phyloP scores from a whole-genome alignment of 768 basidiomycete species.

The Pisolithus microcarpus region DNA sequence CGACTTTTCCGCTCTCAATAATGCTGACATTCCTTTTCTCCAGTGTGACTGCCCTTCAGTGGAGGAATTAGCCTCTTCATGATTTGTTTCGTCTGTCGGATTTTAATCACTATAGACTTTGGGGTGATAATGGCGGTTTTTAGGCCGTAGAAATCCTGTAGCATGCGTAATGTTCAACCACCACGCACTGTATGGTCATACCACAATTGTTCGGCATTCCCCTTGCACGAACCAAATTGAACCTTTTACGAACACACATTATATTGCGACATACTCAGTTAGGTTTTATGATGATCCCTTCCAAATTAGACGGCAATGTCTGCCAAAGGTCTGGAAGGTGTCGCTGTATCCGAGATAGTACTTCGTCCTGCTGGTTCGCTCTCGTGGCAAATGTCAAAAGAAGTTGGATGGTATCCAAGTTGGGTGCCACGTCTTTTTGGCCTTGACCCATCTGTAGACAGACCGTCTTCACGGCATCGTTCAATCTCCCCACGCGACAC shows the following conservation, averaged over 20 bases:
- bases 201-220: conserved; percentile 9
- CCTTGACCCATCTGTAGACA: conserved; percentile 57
- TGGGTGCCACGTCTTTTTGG: conserved; percentile 38
- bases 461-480: conserved; percentile 59
- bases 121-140: conserved; percentile 32
- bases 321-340: conserved; percentile 34
- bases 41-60: conserved; percentile 86
- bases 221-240: not conserved
- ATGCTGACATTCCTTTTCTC: conserved; percentile 7
- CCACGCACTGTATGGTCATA: conserved; percentile 36
- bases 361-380: conserved; percentile 36
- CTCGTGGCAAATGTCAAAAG: conserved; percentile 48
- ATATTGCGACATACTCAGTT: not conserved
- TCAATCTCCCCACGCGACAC: conserved; percentile 59
- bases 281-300: conserved; percentile 16
- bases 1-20: not conserved
- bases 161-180: conserved; percentile 59
- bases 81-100: not conserved
- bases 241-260: conserved; percentile 1
- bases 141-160: conserved; percentile 44
- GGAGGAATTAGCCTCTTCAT: conserved; percentile 56
- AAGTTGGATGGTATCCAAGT: conserved; percentile 43
- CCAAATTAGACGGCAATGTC: conserved; percentile 17
- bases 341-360: conserved; percentile 39
- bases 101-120: conserved; percentile 10